Evolutionary conservation across 306 rosid genomes (phyloP).

Genomic region (Chamaecrista fasciculata): DNA sequence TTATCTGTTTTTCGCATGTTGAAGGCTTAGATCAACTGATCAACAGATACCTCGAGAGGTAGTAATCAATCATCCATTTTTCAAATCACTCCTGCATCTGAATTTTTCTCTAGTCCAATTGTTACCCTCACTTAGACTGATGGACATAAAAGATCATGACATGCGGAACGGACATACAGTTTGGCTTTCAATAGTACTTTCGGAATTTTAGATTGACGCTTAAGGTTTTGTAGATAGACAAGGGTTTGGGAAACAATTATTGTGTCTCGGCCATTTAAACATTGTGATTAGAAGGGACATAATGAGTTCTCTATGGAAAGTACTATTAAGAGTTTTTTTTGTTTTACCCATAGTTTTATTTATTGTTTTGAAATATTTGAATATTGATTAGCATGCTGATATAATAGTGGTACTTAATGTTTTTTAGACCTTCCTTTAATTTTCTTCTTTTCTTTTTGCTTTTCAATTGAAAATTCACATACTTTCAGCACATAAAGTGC

Average conservation of each 20-base stretch:
- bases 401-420: not conserved
- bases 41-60: not conserved
- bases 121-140: not conserved
- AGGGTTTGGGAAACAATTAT: not conserved
- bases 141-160: not conserved
- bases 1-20: conserved; percentile 16
- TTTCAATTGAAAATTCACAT: conserved; percentile 7
- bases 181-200: not conserved
- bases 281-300: not conserved
- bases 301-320: not conserved
- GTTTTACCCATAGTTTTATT: not conserved
- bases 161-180: not conserved
- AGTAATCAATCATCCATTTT: not conserved
- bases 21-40: not conserved
- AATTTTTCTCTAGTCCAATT: not conserved
- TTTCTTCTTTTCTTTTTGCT: conserved; percentile 3
- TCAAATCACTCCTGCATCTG: not conserved
- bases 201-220: not conserved
- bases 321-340: not conserved
- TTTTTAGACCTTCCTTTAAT: not conserved
- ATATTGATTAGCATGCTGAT: conserved; percentile 14
- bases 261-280: not conserved
- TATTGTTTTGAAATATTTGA: not conserved
- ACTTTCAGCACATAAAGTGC: conserved; percentile 4
- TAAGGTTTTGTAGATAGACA: not conserved